Percentiles rank a stretch among this genome's conserved stretches.
These are phyloP conservation scores for Dryadomyces sulphureus DNA, from an alignment of 2,329 filamentous ascomycete genomes.

Conservation along the genomic window DNA sequence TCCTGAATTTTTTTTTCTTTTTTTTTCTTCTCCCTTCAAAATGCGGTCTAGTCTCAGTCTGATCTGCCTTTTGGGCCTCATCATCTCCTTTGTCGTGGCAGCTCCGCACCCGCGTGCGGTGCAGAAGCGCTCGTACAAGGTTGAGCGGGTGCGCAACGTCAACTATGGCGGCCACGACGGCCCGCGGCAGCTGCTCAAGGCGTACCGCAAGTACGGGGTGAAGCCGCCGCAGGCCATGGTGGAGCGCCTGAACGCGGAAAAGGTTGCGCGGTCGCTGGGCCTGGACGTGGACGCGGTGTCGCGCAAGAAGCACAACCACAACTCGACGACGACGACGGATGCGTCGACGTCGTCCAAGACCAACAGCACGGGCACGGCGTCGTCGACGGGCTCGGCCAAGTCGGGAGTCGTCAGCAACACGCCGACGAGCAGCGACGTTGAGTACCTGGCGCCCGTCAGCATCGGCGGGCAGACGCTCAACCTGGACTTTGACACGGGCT, in stretches of 20 bases:
- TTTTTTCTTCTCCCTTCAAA: conserved; percentile 2
- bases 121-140: conserved; percentile 44
- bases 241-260: conserved; percentile 17
- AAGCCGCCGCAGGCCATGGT: conserved; percentile 27
- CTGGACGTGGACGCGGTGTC: conserved; percentile 14
- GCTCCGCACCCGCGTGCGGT: conserved; percentile 25
- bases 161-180: conserved; percentile 41
- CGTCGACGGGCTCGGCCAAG: conserved; percentile 12
- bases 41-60: conserved; percentile 15
- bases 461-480: conserved; percentile 55
- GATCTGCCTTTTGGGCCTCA: conserved; percentile 28
- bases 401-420: conserved; percentile 33
- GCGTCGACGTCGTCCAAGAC: not conserved
- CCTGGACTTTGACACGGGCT: conserved; percentile 64
- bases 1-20: conserved; percentile 1
- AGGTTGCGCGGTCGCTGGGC: not conserved
- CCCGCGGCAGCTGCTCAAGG: conserved; percentile 45
- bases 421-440: conserved; percentile 48
- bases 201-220: conserved; percentile 54
- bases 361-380: not conserved
- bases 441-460: conserved; percentile 56
- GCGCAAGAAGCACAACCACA: not conserved
- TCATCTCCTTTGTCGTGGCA: conserved; percentile 27
- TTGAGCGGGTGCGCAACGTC: conserved; percentile 41
- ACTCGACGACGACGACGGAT: conserved; percentile 17